Evolutionary conservation across 495 filamentous ascomycete species (phyloP).

Genomic region (Aspergillus ostianus): DNA sequence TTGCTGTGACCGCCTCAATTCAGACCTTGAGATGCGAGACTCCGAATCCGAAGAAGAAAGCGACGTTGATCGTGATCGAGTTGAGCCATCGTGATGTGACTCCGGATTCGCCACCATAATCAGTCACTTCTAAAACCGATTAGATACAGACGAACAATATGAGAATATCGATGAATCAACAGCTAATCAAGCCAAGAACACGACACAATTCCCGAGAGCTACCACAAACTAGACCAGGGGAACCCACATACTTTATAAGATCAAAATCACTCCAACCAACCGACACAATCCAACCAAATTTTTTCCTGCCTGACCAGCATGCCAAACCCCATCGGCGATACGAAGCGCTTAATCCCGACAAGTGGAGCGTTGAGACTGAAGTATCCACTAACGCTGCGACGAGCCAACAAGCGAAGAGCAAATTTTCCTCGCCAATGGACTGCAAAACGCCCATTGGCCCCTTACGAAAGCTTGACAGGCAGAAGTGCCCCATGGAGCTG

Average conservation of each 20-base stretch:
- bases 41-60: slow-evolving; percentile 17
- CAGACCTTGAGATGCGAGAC: slow-evolving; percentile 8
- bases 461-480: background rate
- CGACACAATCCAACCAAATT: background rate
- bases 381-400: background rate
- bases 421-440: background rate
- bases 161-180: background rate
- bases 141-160: background rate
- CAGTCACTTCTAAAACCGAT: background rate
- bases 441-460: background rate
- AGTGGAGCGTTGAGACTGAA: background rate
- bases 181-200: background rate
- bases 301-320: background rate
- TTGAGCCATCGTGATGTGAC: slow-evolving; percentile 57
- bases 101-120: slow-evolving; percentile 4
- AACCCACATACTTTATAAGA: background rate
- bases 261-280: background rate
- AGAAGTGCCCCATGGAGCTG: background rate
- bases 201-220: background rate
- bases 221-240: background rate
- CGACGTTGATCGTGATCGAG: slow-evolving; percentile 14
- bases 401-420: background rate
- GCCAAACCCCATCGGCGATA: background rate
- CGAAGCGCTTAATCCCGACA: background rate
- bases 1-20: background rate